Base-by-base conservation (phyloP, 2,329 filamentous ascomycete species). In the Ceratocystis smalleyi region DNA sequence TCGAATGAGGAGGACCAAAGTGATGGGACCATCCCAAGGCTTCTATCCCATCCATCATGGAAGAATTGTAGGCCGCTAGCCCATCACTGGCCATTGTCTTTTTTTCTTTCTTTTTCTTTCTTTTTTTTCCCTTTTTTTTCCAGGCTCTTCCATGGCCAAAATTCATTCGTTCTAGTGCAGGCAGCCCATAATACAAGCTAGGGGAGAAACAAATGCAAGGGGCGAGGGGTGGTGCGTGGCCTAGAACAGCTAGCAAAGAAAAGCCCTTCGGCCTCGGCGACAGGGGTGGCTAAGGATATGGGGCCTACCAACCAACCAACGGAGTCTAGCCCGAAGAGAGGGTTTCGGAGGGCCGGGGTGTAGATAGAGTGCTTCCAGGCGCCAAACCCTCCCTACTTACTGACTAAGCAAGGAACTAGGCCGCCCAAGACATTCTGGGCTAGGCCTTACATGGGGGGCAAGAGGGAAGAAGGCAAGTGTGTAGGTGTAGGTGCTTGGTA, bases 381-480 rank as follows among this genome's bases (percentile, higher is more conserved):
- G 19, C 17, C 19, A 47, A 47, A 22, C 45, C 10, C 10, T 12
- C 45, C 10, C 10, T 12, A 24, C 30, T 57, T 12, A 24, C 30
- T 57, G 54, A 57, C 54, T 57, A 57, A 57, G 54, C 54, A 57
- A 32, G 54, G 5, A 57, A 30, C 54, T n/a, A 32, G 27, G 27
- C 17, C 15, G 24, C 27, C 51, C 54, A 57, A 19, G 51, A 55
- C 51, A 27, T 27, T 15, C 3, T 15, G 12, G 49, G 49, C 22
- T 12, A 27, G 10, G 49, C 4, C 49, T 5, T 12, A 54, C 5
- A 54, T 27, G 45, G 47, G 19, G 12, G 4, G 24, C 10, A 51
- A 7, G 22, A 51, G n/a, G 43, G n/a, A 22, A 27, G 17, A 10
- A 24, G 45, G 45, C 4, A 19, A 19, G 19, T 54, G 19, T 15